Percentiles rank a stretch among this genome's conserved stretches.
These are phyloP conservation scores for Hypoxylon fuscum DNA, from an alignment of 495 filamentous ascomycete genomes.

Conservation along the genomic window DNA sequence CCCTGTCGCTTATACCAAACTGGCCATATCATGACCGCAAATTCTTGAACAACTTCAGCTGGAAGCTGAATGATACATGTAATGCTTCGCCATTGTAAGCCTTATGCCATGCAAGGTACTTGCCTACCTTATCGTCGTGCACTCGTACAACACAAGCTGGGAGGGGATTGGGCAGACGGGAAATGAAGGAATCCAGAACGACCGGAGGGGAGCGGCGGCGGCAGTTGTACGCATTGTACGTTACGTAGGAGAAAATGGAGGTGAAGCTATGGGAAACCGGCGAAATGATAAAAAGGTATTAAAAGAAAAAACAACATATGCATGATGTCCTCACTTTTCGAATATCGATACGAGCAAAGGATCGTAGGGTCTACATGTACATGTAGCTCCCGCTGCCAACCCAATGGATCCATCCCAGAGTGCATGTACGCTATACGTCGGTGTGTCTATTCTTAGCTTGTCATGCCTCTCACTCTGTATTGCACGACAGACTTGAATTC, in stretches of 20 bases:
- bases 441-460: slow-evolving; percentile 26
- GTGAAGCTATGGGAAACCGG: slow-evolving; percentile 29
- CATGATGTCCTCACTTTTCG: slow-evolving; percentile 25
- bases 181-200: slow-evolving; percentile 12
- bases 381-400: slow-evolving; percentile 20
- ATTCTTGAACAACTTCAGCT: neutral
- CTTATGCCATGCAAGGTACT: slow-evolving; percentile 42
- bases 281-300: slow-evolving; percentile 15
- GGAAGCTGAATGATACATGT: neutral
- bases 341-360: slow-evolving; percentile 31
- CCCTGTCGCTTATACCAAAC: neutral
- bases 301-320: slow-evolving; percentile 13
- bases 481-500: slow-evolving; percentile 18
- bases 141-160: slow-evolving; percentile 18
- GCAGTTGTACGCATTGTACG: slow-evolving; percentile 12
- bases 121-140: slow-evolving; percentile 31
- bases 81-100: slow-evolving; percentile 25
- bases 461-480: slow-evolving; percentile 12
- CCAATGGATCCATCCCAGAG: slow-evolving; percentile 12
- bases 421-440: too few species aligned
- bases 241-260: slow-evolving; percentile 2
- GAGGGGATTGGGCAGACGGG: slow-evolving; percentile 26
- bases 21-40: neutral
- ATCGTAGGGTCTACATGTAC: slow-evolving; percentile 28
- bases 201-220: slow-evolving; percentile 16